Base-by-base conservation (phyloP, 2,329 filamentous ascomycete genomes). In the Nemania abortiva region DNA sequence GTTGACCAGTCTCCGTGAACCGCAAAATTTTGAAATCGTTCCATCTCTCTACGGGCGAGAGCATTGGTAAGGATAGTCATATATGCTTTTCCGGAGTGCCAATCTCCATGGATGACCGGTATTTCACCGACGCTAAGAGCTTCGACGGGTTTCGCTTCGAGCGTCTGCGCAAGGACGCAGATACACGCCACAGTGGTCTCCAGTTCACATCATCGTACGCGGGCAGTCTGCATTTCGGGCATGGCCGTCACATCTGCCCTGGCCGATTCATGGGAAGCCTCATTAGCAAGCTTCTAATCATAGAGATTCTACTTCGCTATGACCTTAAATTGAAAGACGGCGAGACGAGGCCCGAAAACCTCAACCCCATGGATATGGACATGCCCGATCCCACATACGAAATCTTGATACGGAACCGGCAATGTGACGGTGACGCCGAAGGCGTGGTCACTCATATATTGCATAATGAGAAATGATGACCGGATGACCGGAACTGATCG, bases 111-210 rank as follows among this genome's bases (percentile, higher is more conserved):
- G 20, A 29, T 1, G 68, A 67, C 10, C 22, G 42, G 15, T 47
- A 11, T 13, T 52, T 66, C 47, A 18, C 22, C 9, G 37, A 64
- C 6, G 54, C 68, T 1, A 27, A 59, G 13, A 54, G 45, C 4
- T 70, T 70, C 27, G 65, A 70, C 31, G 56, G 56, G 5, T 70
- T 70, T 45, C 64, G 68, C 6, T 70, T 70, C 24, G 64, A 70
- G 42, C 60, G 60, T 9, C 37, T 70, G 3, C 64, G 68, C 1
- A 29, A 34, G 1, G 47, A 65, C 42, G 15, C 39, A 4, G 53
- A 63, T 6, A 70, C 56, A 5, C 29, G 54, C 11, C 65, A 68
- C 37, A 65, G 49, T 18, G 68, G 65, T 6, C 29, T 67, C 24
- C 61, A 68, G 29, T 70, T 70, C 29, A 68, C 65, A 1, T 65